A percentile compares a stretch with the other conserved stretches of the same genome.
Conservation (phyloP, 108 stramenopile species). For the Cyclotella distinguenda region DNA sequence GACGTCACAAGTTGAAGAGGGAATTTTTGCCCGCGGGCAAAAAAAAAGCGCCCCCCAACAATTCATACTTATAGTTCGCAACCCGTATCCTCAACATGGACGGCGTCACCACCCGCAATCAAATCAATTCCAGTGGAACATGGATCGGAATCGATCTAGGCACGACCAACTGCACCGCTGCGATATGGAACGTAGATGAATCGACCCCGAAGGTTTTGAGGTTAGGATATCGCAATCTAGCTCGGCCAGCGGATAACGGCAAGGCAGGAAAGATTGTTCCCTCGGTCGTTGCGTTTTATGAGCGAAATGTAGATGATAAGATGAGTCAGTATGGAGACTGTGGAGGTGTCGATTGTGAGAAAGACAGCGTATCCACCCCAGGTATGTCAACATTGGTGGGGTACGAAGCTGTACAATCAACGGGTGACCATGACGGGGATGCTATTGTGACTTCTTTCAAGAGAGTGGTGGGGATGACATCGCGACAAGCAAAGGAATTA, state of each 20-base stretch:
- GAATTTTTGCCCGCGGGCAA: background rate
- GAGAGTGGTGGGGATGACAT: slow-evolving; percentile 59
- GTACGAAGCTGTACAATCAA: slow-evolving; percentile 15
- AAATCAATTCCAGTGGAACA: slow-evolving; percentile 34
- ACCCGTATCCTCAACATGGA: too few relatives aligned
- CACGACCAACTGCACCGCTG: slow-evolving; percentile 75
- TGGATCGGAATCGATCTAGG: slow-evolving; percentile 89
- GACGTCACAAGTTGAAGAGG: too few relatives aligned
- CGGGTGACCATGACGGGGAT: background rate
- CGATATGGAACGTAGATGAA: slow-evolving; percentile 72
- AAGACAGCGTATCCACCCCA: background rate
- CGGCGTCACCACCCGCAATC: background rate
- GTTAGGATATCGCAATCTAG: slow-evolving; percentile 29
- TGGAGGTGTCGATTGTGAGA: slow-evolving; percentile 6
- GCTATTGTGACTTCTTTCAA: slow-evolving; percentile 60
- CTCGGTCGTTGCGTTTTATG: slow-evolving; percentile 43
- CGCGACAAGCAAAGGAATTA: slow-evolving; percentile 40
- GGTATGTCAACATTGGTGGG: slow-evolving; percentile 42
- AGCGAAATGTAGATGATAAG: too few relatives aligned
- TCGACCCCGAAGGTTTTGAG: slow-evolving; percentile 70
- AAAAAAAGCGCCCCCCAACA: background rate
- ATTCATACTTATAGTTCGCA: too few relatives aligned
- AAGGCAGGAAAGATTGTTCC: slow-evolving; percentile 57
- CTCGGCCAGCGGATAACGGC: slow-evolving; percentile 14
- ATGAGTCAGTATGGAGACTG: too few relatives aligned